Conservation (phyloP, 331 rosid genomes). For the Spiraea crenata region DNA sequence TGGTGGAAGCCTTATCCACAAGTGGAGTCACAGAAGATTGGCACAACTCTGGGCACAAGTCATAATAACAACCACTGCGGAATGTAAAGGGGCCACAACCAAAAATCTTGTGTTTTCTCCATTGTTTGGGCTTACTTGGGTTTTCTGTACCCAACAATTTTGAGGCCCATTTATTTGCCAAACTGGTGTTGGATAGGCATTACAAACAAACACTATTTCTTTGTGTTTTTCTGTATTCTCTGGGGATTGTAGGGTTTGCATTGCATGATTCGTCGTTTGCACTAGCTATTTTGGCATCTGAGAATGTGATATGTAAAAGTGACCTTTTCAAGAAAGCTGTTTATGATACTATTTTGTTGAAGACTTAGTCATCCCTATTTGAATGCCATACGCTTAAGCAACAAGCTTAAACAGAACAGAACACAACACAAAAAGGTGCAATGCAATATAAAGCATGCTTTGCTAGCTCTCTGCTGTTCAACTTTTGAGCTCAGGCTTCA, state of each 20-base stretch:
- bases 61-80: background rate
- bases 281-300: too few relatives aligned
- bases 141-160: background rate
- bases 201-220: too few relatives aligned
- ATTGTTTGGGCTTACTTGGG: background rate
- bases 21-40: slow-evolving; percentile 13
- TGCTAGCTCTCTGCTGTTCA: background rate
- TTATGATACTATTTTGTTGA: too few relatives aligned
- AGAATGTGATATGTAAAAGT: too few relatives aligned
- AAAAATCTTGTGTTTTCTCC: background rate
- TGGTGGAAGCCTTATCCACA: slow-evolving; percentile 38
- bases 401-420: background rate
- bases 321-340: too few relatives aligned
- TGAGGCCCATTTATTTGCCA: too few relatives aligned
- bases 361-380: too few relatives aligned
- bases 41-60: background rate
- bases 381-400: too few relatives aligned
- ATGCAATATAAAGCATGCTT: background rate
- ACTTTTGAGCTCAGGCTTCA: background rate
- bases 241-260: too few relatives aligned
- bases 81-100: background rate
- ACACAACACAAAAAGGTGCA: background rate
- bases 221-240: too few relatives aligned
- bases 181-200: too few relatives aligned
- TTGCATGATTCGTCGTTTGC: too few relatives aligned